phyloP scores from a whole-genome alignment of 1,139 yeast genomes.

The Geotrichum candidum region DNA sequence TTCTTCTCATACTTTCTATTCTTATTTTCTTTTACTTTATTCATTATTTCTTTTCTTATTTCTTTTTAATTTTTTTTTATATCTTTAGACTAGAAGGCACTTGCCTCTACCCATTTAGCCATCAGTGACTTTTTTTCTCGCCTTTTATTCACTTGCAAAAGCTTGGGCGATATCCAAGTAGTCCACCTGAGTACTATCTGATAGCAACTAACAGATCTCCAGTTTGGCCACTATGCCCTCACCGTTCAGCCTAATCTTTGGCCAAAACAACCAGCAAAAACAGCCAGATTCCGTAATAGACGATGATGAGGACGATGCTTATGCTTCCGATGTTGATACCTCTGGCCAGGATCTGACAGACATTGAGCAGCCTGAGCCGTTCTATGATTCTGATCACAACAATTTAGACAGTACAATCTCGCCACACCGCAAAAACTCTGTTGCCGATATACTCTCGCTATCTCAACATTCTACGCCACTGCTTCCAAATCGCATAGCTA shows the following conservation, averaged over 20 bases:
- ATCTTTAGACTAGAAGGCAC: too few species aligned
- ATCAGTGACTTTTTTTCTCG: neutral
- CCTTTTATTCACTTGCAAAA: neutral
- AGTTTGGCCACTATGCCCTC: neutral
- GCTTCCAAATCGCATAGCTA: slow-evolving; percentile 30
- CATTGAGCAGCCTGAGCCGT: neutral
- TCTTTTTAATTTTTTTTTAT: too few species aligned
- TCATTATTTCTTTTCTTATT: too few species aligned
- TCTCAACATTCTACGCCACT: slow-evolving; percentile 22
- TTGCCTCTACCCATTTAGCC: too few species aligned
- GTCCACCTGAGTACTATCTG: neutral
- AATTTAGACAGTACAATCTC: neutral
- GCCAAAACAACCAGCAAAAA: neutral
- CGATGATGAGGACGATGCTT: neutral
- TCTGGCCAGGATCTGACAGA: neutral
- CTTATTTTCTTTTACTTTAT: too few species aligned
- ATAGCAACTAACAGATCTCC: neutral
- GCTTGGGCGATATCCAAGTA: neutral
- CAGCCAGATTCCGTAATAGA: neutral
- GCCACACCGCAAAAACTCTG: neutral
- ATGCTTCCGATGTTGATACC: neutral
- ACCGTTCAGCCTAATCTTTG: slow-evolving; percentile 2
- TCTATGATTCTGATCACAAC: neutral
- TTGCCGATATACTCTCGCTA: slow-evolving; percentile 13
- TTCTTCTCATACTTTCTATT: too few species aligned